These are phyloP conservation scores for Fusarium sp. DNA, from an alignment of 2,329 filamentous ascomycete genomes.

Conservation along the genomic window DNA sequence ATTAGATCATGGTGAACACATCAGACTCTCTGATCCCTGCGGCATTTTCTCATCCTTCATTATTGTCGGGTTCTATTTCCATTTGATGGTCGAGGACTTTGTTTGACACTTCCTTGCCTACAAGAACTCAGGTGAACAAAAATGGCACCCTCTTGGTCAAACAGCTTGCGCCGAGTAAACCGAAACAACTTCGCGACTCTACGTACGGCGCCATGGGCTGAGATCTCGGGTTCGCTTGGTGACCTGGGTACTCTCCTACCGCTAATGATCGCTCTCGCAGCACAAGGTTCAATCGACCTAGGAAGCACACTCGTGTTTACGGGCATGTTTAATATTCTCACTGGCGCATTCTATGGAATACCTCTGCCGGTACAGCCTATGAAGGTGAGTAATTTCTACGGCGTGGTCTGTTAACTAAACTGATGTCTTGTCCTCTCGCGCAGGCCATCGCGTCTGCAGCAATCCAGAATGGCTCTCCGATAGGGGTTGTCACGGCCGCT, in stretches of 20 bases:
- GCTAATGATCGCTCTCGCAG: constrained; percentile 86
- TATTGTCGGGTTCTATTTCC: background rate
- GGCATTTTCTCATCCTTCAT: constrained; percentile 18
- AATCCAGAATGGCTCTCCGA: constrained; percentile 70
- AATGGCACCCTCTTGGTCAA: constrained; percentile 49
- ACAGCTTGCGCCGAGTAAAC: constrained; percentile 53
- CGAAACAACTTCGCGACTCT: constrained; percentile 65
- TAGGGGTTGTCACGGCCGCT: constrained; percentile 80
- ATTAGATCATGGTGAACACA: background rate
- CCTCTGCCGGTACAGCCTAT: constrained; percentile 93
- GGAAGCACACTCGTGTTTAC: constrained; percentile 89
- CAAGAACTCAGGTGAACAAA: background rate
- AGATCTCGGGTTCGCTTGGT: constrained; percentile 88
- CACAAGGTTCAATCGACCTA: constrained; percentile 83
- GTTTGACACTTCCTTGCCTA: background rate
- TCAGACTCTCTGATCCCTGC: constrained; percentile 16
- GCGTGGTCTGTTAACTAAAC: background rate
- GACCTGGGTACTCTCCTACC: constrained; percentile 92
- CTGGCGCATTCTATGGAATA: constrained; percentile 85
- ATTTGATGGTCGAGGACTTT: background rate
- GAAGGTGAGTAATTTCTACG: constrained; percentile 63
- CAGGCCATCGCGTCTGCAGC: constrained; percentile 90
- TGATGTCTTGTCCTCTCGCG: background rate
- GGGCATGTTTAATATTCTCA: constrained; percentile 86
- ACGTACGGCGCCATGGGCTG: constrained; percentile 66